Conservation (phyloP, 2,329 filamentous ascomycete species). For the Monilinia laxa region DNA sequence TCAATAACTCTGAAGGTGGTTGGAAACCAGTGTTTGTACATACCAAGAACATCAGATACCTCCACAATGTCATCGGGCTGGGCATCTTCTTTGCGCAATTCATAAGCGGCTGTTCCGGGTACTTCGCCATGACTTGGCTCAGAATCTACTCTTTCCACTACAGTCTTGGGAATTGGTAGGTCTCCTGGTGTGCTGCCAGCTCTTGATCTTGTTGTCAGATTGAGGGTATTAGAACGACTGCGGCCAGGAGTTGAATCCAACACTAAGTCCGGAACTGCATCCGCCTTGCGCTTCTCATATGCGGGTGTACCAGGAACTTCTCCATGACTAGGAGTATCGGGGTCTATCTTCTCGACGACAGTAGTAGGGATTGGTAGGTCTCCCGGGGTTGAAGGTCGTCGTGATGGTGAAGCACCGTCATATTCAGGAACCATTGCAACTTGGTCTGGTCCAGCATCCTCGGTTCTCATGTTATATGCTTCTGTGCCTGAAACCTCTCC, state of each 20-base stretch:
- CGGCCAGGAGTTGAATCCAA: slow-evolving; percentile 40
- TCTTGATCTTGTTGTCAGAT: slow-evolving; percentile 29
- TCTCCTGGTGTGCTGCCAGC: slow-evolving; percentile 39
- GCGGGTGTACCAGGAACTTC: slow-evolving; percentile 61
- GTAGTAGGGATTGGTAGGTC: slow-evolving; percentile 54
- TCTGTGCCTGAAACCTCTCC: slow-evolving; percentile 62
- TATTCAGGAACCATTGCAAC: slow-evolving; percentile 45
- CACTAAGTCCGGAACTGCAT: slow-evolving; percentile 62
- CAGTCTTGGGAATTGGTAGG: slow-evolving; percentile 55
- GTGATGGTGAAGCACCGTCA: slow-evolving; percentile 13
- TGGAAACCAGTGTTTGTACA: slow-evolving; percentile 42
- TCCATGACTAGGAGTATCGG: slow-evolving; percentile 54
- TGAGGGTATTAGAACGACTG: slow-evolving; percentile 30
- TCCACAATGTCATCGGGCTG: slow-evolving; percentile 59
- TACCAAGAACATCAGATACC: slow-evolving; percentile 54
- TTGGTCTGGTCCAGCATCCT: slow-evolving; percentile 60
- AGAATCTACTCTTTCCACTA: slow-evolving; percentile 58
- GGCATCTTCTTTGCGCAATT: slow-evolving; percentile 56
- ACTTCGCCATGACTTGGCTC: slow-evolving; percentile 59
- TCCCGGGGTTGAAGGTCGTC: slow-evolving; percentile 32
- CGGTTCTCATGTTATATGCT: slow-evolving; percentile 55
- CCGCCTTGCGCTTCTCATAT: slow-evolving; percentile 54
- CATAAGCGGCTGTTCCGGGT: slow-evolving; percentile 58
- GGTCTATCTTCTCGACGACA: slow-evolving; percentile 57
- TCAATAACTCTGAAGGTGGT: slow-evolving; percentile 53